Conservation (phyloP, 1,284 basidiomycete genomes). For the Sphaerobolus stellatus region DNA sequence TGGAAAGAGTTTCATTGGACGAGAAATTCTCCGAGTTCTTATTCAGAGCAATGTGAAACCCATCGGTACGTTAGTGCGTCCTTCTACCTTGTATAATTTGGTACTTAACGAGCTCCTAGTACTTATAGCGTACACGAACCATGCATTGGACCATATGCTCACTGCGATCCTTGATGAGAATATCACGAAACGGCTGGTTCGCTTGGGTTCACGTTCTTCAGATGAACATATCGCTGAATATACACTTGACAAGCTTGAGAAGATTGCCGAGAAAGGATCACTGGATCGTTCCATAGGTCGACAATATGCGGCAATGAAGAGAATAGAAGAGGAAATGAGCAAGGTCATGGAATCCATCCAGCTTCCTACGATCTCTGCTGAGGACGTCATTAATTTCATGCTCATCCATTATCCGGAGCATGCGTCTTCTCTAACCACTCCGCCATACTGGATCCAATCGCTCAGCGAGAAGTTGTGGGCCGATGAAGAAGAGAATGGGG, state of each 20-base stretch:
- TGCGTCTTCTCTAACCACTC: slow-evolving; percentile 34
- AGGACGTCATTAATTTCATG: slow-evolving; percentile 41
- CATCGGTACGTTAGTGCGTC: slow-evolving; percentile 63
- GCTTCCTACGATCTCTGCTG: not conserved
- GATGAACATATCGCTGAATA: slow-evolving; percentile 58
- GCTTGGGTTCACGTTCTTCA: slow-evolving; percentile 59
- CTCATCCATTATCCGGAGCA: slow-evolving; percentile 43
- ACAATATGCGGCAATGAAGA: slow-evolving; percentile 37
- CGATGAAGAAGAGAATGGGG: slow-evolving; percentile 9
- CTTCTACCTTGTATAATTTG: too few species aligned
- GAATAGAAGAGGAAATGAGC: slow-evolving; percentile 45
- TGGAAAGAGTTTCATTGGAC: slow-evolving; percentile 71
- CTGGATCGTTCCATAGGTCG: slow-evolving; percentile 41
- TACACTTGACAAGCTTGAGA: slow-evolving; percentile 57
- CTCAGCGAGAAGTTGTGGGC: slow-evolving; percentile 7
- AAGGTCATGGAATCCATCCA: slow-evolving; percentile 42
- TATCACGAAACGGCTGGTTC: slow-evolving; percentile 61
- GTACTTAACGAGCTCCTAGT: too few species aligned
- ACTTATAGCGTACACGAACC: slow-evolving; percentile 77
- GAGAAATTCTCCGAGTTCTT: slow-evolving; percentile 63
- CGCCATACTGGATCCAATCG: slow-evolving; percentile 43
- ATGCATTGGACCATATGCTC: slow-evolving; percentile 71
- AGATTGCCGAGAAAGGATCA: too few species aligned
- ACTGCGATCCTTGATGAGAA: slow-evolving; percentile 55
- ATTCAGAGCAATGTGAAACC: slow-evolving; percentile 49